These are phyloP conservation scores for Chionographis japonica DNA, from an alignment of 106 monocot species.

Conservation along the genomic window DNA sequence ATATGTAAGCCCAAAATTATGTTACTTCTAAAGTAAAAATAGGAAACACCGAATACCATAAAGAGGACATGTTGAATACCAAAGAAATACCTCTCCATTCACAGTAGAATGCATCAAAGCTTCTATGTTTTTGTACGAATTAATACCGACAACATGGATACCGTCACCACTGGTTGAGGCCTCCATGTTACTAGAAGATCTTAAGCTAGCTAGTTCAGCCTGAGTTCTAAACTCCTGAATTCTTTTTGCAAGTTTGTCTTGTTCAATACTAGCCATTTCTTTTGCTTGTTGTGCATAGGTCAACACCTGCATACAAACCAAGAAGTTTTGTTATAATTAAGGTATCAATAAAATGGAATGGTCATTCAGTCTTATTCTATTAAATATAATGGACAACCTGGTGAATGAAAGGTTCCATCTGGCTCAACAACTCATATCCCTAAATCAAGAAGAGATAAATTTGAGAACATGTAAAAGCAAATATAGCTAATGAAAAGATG, in stretches of 20 bases:
- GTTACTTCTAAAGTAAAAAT: no score
- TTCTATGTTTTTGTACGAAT: slow-evolving; percentile 87
- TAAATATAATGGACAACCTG: slow-evolving; percentile 38
- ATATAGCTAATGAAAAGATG: background rate
- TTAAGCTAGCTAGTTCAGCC: slow-evolving; percentile 65
- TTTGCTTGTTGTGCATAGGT: slow-evolving; percentile 91
- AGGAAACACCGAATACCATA: no score
- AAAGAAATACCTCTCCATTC: slow-evolving; percentile 71
- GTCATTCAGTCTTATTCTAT: background rate
- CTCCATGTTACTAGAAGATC: slow-evolving; percentile 48
- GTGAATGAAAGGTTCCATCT: slow-evolving; percentile 94
- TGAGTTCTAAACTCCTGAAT: slow-evolving; percentile 96
- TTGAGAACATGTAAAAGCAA: background rate
- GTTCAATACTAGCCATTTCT: slow-evolving; percentile 84
- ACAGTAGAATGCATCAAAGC: slow-evolving; percentile 81
- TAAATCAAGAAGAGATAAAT: slow-evolving; percentile 25
- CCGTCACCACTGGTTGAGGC: slow-evolving; percentile 76
- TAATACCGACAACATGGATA: slow-evolving; percentile 69
- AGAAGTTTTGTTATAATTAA: background rate
- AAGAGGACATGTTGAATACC: no score
- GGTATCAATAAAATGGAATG: background rate
- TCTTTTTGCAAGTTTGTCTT: slow-evolving; percentile 93
- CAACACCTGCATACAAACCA: slow-evolving; percentile 53
- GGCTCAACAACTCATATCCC: slow-evolving; percentile 88
- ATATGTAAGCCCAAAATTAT: no score